phyloP scores from a whole-genome alignment of 768 basidiomycete species.

The Russula vinacea region DNA sequence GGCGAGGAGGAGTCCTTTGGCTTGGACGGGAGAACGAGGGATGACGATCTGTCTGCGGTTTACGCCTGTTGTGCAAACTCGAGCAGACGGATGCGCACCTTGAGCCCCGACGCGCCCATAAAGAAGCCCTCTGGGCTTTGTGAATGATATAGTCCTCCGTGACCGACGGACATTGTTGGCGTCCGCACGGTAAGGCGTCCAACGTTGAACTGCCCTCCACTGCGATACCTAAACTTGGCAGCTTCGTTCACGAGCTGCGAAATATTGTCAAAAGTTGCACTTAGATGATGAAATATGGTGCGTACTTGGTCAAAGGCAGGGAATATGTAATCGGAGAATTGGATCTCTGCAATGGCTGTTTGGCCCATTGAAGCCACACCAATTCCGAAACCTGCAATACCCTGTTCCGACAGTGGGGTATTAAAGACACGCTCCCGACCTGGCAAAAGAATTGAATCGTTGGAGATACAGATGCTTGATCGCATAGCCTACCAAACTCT shows the following conservation, averaged over 20 bases:
- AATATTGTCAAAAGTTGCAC: slow-evolving; percentile 4
- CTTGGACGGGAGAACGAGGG: slow-evolving; percentile 90
- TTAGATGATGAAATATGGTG: neutral
- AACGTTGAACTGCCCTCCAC: slow-evolving; percentile 79
- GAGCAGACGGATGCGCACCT: slow-evolving; percentile 45
- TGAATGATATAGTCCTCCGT: slow-evolving; percentile 91
- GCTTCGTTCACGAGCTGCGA: slow-evolving; percentile 88
- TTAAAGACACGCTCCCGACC: slow-evolving; percentile 93
- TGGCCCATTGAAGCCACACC: slow-evolving; percentile 92
- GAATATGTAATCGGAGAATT: slow-evolving; percentile 87
- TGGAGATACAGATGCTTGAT: neutral
- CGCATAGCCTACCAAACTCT: slow-evolving; percentile 68
- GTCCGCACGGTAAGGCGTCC: slow-evolving; percentile 79
- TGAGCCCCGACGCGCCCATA: slow-evolving; percentile 84
- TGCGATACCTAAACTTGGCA: slow-evolving; percentile 88
- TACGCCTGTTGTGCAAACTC: neutral
- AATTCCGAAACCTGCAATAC: slow-evolving; percentile 92
- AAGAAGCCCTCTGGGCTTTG: slow-evolving; percentile 96
- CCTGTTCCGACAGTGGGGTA: slow-evolving; percentile 89
- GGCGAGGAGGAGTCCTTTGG: slow-evolving; percentile 84
- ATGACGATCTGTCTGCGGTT: slow-evolving; percentile 59
- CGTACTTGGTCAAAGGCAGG: slow-evolving; percentile 91
- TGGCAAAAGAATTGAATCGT: slow-evolving; percentile 34
- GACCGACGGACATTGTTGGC: slow-evolving; percentile 88
- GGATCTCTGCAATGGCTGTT: slow-evolving; percentile 91